Evolutionary conservation across 352 stramenopile genomes (phyloP), one percentile per base, ranked within the genome.

Genomic region (Globisporangium middletonii): DNA sequence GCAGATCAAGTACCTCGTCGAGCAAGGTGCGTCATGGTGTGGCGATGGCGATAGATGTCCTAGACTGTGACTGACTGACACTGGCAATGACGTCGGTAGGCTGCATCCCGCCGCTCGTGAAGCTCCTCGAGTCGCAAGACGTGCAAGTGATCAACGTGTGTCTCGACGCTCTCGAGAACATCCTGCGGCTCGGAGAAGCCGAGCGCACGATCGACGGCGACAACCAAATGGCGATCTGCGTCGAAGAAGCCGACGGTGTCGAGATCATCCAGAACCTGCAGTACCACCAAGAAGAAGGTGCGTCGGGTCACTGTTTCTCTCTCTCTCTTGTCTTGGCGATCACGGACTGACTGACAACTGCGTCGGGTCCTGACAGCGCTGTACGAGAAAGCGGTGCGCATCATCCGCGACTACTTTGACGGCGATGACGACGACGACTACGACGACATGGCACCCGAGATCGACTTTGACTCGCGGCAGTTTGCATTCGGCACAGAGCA

Each of bases 201-300:
- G 89, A 96, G 55, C 75, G 76, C 33, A 92, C 86, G 13, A 79
- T 93, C 35, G 55, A 78, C 27, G 83, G 86, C 16, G 86, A 97
- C 54, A 99, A 99, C 77, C 71, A 94, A 66, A 98, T 99, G 92
- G 92, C 94, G n/a, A 78, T 89, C 48, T 94, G 89, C 63, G 90
- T 99, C 68, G 93, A 97, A 45, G 97, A 99, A 76, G 88, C 89
- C 37, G 95, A 98, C 53, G 97, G 97, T 53, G 72, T 99, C 30
- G 94, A 96, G 63, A 94, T 98, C 71, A 98, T 99, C 59, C 96
- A 99, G 80, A 91, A 98, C 28, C 76, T 99, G 37, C 97, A 99
- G 68, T 96, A 97, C 64, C 97, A 99, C 64, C 86, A 98, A 62
- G 97, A 98, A 73, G 86, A 98, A 79, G 92, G 77, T 99, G 93